These are phyloP conservation scores for Spencermartinsiella europaea DNA, from an alignment of 805 yeast species.

Conservation along the genomic window DNA sequence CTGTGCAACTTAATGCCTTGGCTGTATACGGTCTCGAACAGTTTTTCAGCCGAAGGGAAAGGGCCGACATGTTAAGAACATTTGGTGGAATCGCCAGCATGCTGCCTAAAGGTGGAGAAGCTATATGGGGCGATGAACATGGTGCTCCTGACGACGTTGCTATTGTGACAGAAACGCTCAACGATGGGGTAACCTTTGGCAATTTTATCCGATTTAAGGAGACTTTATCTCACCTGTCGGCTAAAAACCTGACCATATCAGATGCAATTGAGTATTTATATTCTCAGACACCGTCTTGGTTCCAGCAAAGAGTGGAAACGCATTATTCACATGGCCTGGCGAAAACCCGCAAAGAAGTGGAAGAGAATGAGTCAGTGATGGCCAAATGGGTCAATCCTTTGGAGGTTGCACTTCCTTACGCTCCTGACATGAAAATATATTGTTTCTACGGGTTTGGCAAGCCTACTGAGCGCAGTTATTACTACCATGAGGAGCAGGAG, in stretches of 20 bases:
- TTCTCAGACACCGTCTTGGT: constrained; percentile 72
- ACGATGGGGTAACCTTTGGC: constrained; percentile 50
- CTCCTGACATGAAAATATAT: constrained; percentile 84
- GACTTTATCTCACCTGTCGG: constrained; percentile 39
- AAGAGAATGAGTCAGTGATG: constrained; percentile 60
- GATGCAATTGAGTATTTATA: constrained; percentile 64
- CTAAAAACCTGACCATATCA: constrained; percentile 54
- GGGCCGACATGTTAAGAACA: constrained; percentile 76
- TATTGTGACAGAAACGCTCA: constrained; percentile 8
- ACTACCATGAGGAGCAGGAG: constrained; percentile 65
- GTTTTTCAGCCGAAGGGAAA: constrained; percentile 83
- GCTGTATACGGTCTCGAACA: constrained; percentile 94
- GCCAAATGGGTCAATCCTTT: constrained; percentile 92
- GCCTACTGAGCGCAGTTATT: constrained; percentile 91
- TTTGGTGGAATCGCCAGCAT: constrained; percentile 95
- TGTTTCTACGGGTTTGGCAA: constrained; percentile 97
- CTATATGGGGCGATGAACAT: constrained; percentile 75
- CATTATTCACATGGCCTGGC: constrained; percentile 82
- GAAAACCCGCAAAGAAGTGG: constrained; percentile 50
- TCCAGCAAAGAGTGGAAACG: constrained; percentile 52
- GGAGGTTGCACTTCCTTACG: constrained; percentile 86
- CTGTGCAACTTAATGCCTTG: constrained; percentile 85
- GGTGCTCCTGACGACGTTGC: constrained; percentile 65
- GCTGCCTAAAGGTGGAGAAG: constrained; percentile 93
- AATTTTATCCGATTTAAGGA: constrained; percentile 64